Evolutionary conservation across 2,329 filamentous ascomycete species (phyloP), one percentile per base, ranked within the genome.

Genomic region (Akanthomyces muscarius): DNA sequence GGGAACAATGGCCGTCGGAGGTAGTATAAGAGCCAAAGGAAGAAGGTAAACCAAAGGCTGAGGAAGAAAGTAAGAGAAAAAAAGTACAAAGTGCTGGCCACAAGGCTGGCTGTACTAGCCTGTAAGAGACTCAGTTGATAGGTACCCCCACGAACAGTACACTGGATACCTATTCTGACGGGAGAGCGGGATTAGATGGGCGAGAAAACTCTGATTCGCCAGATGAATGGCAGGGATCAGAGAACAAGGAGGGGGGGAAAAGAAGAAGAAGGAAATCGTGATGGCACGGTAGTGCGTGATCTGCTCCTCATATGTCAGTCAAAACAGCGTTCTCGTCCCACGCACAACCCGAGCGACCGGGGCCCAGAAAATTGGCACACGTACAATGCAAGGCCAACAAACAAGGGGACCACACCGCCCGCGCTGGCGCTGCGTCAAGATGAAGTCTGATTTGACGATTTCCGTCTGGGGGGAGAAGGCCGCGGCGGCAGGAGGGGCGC

Each of bases 311-410:
- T 54, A 55, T 61, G 50, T 47, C 50, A 48, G 23, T 61, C 30
- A 33, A 48, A 18, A 30, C 11, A 33, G 30, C 30, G 30, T 21
- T 33, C 10, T 38, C 14, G 53, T 45, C 53, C 21, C 52, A 52
- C 51, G 51, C 33, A n/a, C n/a, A n/a, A 44, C 38, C 21, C 8
- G n/a, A 56, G 38, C 23, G 53, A 30, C 44, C 2, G 57, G 48
- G 57, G 47, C 30, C 23, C 54, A 42, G 14, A 45, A 42, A 28
- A 28, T 18, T 30, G 23, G 33, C 55, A 50, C 21, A 41, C 44
- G 16, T 36, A 41, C 42, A 36, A 53, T 61, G 58, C 58, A 61
- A 54, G 58, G 58, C 58, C 58, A 61, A 61, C 48, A 61, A 61
- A 47, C 48, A 61, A 53, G 58, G 18, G 47, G 14, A 47, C 58